These are phyloP conservation scores for Aspergillus pseudoglaucus DNA, from an alignment of 2,329 filamentous ascomycete species.

Conservation along the genomic window DNA sequence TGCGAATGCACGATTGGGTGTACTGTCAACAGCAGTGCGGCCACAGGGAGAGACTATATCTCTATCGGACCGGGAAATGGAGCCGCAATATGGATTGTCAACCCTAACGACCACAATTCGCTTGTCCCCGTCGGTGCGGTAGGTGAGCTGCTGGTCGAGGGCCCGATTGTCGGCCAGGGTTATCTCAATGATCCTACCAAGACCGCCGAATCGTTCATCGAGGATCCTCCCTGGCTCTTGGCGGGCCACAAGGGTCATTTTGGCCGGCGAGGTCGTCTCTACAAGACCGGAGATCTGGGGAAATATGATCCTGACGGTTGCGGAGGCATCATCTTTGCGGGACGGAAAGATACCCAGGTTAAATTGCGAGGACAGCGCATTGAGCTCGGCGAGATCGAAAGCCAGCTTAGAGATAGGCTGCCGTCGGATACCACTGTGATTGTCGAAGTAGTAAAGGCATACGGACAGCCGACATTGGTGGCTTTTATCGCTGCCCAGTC, in stretches of 20 bases:
- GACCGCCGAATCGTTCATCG: conserved; percentile 30
- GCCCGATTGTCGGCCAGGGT: conserved; percentile 42
- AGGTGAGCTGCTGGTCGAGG: conserved; percentile 44
- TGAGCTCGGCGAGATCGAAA: conserved; percentile 39
- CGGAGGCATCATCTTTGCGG: conserved; percentile 32
- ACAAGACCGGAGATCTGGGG: conserved; percentile 37
- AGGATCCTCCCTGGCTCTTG: conserved; percentile 33
- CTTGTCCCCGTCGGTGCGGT: conserved; percentile 39
- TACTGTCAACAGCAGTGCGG: too few species aligned
- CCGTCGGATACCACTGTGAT: conserved; percentile 34
- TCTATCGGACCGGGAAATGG: conserved; percentile 33
- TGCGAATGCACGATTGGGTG: too few species aligned
- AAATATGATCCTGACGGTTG: conserved; percentile 26
- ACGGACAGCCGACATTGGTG: conserved; percentile 9
- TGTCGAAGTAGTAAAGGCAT: conserved; percentile 42
- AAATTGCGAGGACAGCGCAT: conserved; percentile 39
- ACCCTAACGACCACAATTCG: conserved; percentile 30
- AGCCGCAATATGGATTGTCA: conserved; percentile 34
- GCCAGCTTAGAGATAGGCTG: conserved; percentile 24
- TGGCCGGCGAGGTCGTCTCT: conserved; percentile 19
- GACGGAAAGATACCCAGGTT: conserved; percentile 36
- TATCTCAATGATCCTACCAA: conserved; percentile 39
- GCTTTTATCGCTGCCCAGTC: conserved; percentile 3
- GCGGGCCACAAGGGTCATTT: conserved; percentile 10
- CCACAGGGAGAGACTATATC: too few species aligned